phyloP scores from a whole-genome alignment of 129 eudicot genomes.

The Pittosporum tobira region DNA sequence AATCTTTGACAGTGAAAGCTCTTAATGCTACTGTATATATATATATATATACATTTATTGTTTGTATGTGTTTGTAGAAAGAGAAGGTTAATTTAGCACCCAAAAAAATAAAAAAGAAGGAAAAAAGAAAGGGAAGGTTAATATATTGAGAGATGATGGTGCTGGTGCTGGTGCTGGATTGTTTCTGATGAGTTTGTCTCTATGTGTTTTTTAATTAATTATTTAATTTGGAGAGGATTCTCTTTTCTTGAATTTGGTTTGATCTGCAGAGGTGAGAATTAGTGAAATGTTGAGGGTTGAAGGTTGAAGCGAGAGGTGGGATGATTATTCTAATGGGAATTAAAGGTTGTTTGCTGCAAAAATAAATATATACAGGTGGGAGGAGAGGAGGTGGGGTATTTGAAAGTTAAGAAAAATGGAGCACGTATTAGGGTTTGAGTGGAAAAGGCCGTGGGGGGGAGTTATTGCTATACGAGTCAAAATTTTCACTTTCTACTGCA shows the following conservation, averaged over 20 bases:
- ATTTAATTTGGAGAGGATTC: slow-evolving; percentile 6
- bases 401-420: slow-evolving; percentile 32
- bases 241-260: not conserved
- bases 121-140: slow-evolving; percentile 2
- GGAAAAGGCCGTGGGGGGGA: slow-evolving; percentile 28
- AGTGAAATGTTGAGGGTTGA: slow-evolving; percentile 15
- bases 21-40: too few relatives aligned
- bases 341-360: slow-evolving; percentile 26
- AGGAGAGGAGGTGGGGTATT: slow-evolving; percentile 16
- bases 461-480: slow-evolving; percentile 16
- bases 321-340: slow-evolving; percentile 20
- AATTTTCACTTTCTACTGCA: too few relatives aligned
- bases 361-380: too few relatives aligned
- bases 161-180: not conserved
- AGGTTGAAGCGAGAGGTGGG: slow-evolving; percentile 12
- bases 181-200: slow-evolving; percentile 32
- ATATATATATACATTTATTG: too few relatives aligned
- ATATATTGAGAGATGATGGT: too few relatives aligned
- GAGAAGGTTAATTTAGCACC: too few relatives aligned
- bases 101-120: too few relatives aligned
- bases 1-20: slow-evolving; percentile 30
- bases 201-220: slow-evolving; percentile 7
- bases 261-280: slow-evolving; percentile 9
- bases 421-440: slow-evolving; percentile 31
- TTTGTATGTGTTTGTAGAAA: too few relatives aligned